A percentile compares a stretch with the other conserved stretches of the same genome.
Evolutionary conservation across 805 yeast species (phyloP).

Genomic region (Candida hungchunana): DNA sequence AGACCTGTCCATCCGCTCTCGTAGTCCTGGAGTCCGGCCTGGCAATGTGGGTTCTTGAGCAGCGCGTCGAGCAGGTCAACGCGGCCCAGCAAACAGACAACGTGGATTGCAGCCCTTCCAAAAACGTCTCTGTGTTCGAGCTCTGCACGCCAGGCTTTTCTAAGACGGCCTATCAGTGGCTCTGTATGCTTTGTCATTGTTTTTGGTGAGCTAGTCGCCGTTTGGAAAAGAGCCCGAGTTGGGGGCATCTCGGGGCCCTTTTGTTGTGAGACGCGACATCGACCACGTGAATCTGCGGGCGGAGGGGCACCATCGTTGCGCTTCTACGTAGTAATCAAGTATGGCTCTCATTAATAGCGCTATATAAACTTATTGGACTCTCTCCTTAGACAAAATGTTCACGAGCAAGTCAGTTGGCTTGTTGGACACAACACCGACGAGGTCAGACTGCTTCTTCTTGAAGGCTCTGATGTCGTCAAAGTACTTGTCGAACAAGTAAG

Average conservation of each 20-base stretch:
- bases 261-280: no score
- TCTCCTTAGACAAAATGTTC: conserved; percentile 60
- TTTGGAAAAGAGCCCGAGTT: no score
- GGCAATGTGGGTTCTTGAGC: conserved; percentile 43
- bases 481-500: conserved; percentile 87
- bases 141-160: conserved; percentile 33
- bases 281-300: no score
- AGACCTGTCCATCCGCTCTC: conserved; percentile 83
- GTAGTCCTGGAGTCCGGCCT: conserved; percentile 47
- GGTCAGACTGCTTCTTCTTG: conserved; percentile 39
- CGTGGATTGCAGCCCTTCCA: conserved; percentile 65
- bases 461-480: conserved; percentile 63
- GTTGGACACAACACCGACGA: conserved; percentile 37
- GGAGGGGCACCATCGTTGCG: no score
- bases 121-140: conserved; percentile 56
- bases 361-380: conserved; percentile 44
- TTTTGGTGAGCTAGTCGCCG: no score
- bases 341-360: no score
- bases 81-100: conserved; percentile 47
- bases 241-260: no score
- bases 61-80: conserved; percentile 42
- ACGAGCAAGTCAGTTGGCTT: conserved; percentile 48
- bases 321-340: no score
- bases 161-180: conserved; percentile 13
- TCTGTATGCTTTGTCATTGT: conserved; percentile 9